phyloP scores from a whole-genome alignment of 2,329 filamentous ascomycete genomes.

The Chaetomium sp. region DNA sequence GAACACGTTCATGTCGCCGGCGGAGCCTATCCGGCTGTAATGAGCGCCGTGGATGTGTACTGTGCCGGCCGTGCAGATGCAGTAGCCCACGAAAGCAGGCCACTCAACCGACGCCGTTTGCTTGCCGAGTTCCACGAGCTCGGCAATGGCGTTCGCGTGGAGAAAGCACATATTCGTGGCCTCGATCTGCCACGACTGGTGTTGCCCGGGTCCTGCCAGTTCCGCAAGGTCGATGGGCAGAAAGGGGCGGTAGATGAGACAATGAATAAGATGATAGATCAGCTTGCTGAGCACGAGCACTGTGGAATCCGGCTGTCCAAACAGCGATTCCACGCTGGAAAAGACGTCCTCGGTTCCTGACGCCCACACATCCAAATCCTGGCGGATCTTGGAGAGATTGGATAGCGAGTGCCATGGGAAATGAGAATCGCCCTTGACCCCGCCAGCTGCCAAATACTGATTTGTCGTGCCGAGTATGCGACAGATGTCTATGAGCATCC shows the following conservation, averaged over 20 bases:
- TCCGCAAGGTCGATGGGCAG: constrained; percentile 82
- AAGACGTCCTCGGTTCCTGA: constrained; percentile 79
- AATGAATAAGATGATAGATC: constrained; percentile 84
- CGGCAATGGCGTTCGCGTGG: constrained; percentile 84
- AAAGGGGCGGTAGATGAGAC: constrained; percentile 83
- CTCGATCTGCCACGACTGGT: constrained; percentile 91
- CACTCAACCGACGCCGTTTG: constrained; percentile 76
- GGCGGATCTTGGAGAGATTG: constrained; percentile 80
- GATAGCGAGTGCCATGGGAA: constrained; percentile 90
- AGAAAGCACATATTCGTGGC: constrained; percentile 84
- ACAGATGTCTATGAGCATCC: constrained; percentile 82
- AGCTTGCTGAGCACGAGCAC: constrained; percentile 81
- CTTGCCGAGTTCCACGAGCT: constrained; percentile 77
- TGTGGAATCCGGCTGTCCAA: constrained; percentile 77
- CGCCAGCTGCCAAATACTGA: constrained; percentile 79
- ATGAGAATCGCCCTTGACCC: constrained; percentile 85
- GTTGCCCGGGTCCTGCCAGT: constrained; percentile 75
- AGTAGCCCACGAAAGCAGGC: constrained; percentile 85
- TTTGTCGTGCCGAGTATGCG: constrained; percentile 83
- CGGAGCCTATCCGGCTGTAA: constrained; percentile 60
- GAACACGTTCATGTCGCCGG: constrained; percentile 63
- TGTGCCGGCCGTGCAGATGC: constrained; percentile 81
- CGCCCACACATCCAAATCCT: constrained; percentile 84
- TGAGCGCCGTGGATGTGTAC: constrained; percentile 86
- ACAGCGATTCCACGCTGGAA: constrained; percentile 71